Evolutionary conservation across 1,284 basidiomycete species (phyloP).

Genomic region (Austropuccinia psidii): DNA sequence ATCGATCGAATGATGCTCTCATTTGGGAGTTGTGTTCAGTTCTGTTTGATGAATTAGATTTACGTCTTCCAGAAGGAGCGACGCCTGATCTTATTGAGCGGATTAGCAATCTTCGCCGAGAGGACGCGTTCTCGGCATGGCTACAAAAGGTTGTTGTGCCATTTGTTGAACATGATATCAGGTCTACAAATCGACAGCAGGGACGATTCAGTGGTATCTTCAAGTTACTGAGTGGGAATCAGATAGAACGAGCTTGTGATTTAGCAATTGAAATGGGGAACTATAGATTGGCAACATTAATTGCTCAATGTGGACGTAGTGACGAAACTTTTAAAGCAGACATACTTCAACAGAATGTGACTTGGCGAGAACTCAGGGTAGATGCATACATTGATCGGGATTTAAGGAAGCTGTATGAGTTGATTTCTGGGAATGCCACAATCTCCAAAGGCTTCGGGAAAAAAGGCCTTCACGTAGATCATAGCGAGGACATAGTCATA

Average conservation of each 20-base stretch:
- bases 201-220: slow-evolving; percentile 56
- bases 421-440: slow-evolving; percentile 72
- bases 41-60: slow-evolving; percentile 70
- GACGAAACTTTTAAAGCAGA: slow-evolving; percentile 69
- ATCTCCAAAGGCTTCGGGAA: slow-evolving; percentile 55
- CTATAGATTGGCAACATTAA: slow-evolving; percentile 79
- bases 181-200: slow-evolving; percentile 45
- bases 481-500: slow-evolving; percentile 61
- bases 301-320: slow-evolving; percentile 71
- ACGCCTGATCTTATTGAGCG: slow-evolving; percentile 59
- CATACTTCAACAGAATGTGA: slow-evolving; percentile 65
- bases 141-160: slow-evolving; percentile 66
- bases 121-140: slow-evolving; percentile 77
- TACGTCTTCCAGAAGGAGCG: slow-evolving; percentile 58
- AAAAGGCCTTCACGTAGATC: slow-evolving; percentile 55
- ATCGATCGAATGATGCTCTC: slow-evolving; percentile 66
- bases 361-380: slow-evolving; percentile 73
- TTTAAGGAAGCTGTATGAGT: slow-evolving; percentile 71
- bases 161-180: slow-evolving; percentile 67
- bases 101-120: slow-evolving; percentile 62
- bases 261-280: slow-evolving; percentile 68
- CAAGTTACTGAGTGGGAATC: slow-evolving; percentile 74
- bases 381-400: slow-evolving; percentile 64
- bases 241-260: slow-evolving; percentile 72
- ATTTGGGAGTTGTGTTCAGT: slow-evolving; percentile 83